Base-by-base conservation (phyloP, 345 rosid genomes). In the Linum usitatissimum region DNA sequence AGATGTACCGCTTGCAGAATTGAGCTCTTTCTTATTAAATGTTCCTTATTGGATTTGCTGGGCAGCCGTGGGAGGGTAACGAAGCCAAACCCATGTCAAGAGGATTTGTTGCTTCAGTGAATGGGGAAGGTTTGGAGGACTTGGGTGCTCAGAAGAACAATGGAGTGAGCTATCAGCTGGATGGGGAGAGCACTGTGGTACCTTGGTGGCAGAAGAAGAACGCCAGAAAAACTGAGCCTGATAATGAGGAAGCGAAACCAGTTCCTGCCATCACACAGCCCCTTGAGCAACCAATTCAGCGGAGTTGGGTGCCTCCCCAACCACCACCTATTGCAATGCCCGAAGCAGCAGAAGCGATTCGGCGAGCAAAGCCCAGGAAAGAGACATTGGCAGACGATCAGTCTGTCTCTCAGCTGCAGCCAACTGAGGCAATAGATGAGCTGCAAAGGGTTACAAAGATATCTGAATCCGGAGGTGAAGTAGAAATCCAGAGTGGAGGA, bases 321-420 rank as follows among this genome's bases (percentile, higher is more conserved):
- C 62, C 48, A 28, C 62, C 62, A 19, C 48, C 62, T 8, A 18
- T 59, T 21, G 62, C 39, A 9, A 59, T 59, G 62, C 45, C 62
- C 12, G 62, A 59, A 59, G 62, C 62, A 21, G 62, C 39, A 12
- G 62, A 59, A 59, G 62, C 42, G 13, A 59, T 59, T 31, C 39
- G 62, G 12, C 19, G 19, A 9, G 21, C 62, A 5, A 38, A 38
- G 9, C 10, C 39, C 9, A 30, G 9, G 38, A 38, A 30, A 59
- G 42, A 59, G 39, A 7, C 48, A 59, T 28, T 9, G 28, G 10
- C 21, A 20, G 18, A 28, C 30, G 23, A 28, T 5, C 59, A 28
- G 30, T n/a, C 21, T 5, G 59, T 10, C 4, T 55, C 8, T 55
- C 30, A 3, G 30, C 30, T 6, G 23, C 56, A 20, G 18, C 21